A percentile compares a stretch with the other conserved stretches of the same genome.
These are phyloP conservation scores for Dacryopinax primogenitus DNA, from an alignment of 768 basidiomycete species.

Conservation along the genomic window DNA sequence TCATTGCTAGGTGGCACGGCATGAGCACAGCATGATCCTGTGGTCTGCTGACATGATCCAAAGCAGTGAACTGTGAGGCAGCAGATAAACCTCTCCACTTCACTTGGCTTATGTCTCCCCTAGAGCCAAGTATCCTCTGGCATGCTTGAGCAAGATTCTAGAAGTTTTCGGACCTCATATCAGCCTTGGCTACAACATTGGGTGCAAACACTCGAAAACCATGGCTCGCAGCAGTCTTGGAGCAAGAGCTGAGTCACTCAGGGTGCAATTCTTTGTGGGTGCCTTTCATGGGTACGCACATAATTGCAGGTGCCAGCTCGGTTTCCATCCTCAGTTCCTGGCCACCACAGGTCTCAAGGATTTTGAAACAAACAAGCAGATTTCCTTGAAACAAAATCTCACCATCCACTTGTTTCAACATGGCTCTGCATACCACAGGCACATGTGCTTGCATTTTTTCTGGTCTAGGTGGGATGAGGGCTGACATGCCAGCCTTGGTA, in stretches of 20 bases:
- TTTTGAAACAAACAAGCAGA: constrained; percentile 19
- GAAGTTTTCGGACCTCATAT: constrained; percentile 12
- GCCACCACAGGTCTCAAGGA: constrained; percentile 19
- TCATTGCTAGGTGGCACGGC: background rate
- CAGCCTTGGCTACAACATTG: constrained; percentile 21
- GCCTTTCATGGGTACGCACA: no score
- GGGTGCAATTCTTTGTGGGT: constrained; percentile 17
- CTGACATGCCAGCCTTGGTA: background rate
- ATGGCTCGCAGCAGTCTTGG: constrained; percentile 15
- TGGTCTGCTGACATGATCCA: background rate
- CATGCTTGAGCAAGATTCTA: constrained; percentile 14
- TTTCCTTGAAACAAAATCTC: constrained; percentile 19
- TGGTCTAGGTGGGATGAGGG: background rate
- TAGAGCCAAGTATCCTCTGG: constrained; percentile 22
- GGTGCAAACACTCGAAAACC: constrained; percentile 19
- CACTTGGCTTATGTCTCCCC: background rate
- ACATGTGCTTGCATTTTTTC: background rate
- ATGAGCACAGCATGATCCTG: background rate
- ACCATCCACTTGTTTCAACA: constrained; percentile 15
- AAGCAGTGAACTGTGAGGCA: background rate
- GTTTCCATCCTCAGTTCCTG: constrained; percentile 16
- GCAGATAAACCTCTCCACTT: background rate
- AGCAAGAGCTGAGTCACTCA: background rate
- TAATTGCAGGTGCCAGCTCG: constrained; percentile 22
- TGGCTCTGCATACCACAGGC: constrained; percentile 19